These are phyloP conservation scores for Penicillium coffeae DNA, from an alignment of 495 filamentous ascomycete species.

Conservation along the genomic window DNA sequence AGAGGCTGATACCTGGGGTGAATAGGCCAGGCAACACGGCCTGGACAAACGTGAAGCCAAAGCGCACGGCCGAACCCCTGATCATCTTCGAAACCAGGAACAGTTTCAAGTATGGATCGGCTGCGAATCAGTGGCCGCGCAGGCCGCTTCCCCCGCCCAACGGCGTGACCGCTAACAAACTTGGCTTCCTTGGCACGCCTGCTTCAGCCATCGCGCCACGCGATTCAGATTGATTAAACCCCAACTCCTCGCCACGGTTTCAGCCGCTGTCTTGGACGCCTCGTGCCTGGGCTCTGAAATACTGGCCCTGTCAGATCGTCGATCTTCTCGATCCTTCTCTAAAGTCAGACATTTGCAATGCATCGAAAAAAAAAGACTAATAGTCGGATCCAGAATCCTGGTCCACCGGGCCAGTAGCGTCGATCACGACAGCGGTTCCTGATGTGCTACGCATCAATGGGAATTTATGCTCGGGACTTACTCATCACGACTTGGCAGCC, in stretches of 20 bases:
- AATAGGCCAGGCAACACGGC: background rate
- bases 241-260: background rate
- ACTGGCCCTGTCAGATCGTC: no score
- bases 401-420: no score
- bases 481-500: no score
- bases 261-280: background rate
- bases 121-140: background rate
- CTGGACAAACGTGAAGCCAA: background rate
- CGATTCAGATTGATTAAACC: background rate
- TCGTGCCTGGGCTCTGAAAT: no score
- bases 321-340: no score
- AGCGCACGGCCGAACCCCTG: background rate
- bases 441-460: no score
- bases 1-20: no score
- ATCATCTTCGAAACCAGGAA: background rate
- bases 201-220: background rate
- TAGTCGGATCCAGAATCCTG: no score
- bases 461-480: no score
- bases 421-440: no score
- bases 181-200: background rate
- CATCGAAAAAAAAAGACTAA: no score
- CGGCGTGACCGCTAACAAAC: background rate
- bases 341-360: no score
- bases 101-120: background rate
- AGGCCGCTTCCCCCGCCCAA: background rate